Evolutionary conservation across 1,139 yeast genomes (phyloP), one percentile per base, ranked within the genome.

Genomic region (Sugiyamaella novakii): DNA sequence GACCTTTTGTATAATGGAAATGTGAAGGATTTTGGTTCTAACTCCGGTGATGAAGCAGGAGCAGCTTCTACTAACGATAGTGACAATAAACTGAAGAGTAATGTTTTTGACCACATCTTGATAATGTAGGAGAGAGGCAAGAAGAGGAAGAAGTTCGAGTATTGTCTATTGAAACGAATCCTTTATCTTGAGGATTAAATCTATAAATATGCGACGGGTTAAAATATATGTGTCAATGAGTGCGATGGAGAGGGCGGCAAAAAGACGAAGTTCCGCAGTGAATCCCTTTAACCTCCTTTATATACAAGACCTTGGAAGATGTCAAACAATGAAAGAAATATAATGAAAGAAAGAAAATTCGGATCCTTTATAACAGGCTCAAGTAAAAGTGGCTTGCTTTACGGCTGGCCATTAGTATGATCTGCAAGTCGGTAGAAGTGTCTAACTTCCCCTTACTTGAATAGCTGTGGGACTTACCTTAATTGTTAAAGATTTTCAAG

Each of bases 361-460:
- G n/a, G n/a, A 28, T 11, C n/a, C 30, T 28, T 28, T 28, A 24
- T 24, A 24, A 10, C 2, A 14, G 10, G 8, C n/a, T n/a, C 33
- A n/a, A 29, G n/a, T n/a, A n/a, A n/a, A n/a, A n/a, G n/a, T n/a
- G n/a, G n/a, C n/a, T n/a, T n/a, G n/a, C n/a, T n/a, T n/a, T n/a
- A n/a, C n/a, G n/a, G n/a, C n/a, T n/a, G n/a, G n/a, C n/a, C n/a
- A n/a, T n/a, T n/a, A n/a, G n/a, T n/a, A n/a, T 17, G 33, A 36
- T 36, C 15, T 38, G 42, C 42, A 27, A 17, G 42, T 15, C 15
- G 18, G 35, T 14, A n/a, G n/a, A 31, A 31, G 7, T 10, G 12
- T 28, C 29, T 5, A 15, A n/a, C n/a, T 15, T 38, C 42, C 42
- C 42, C 42, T 38, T 38, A 21, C 42, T 38, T 38, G 33, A 33